Evolutionary conservation across 768 basidiomycete species (phyloP).

Genomic region (Gloeostereum incarnatum): DNA sequence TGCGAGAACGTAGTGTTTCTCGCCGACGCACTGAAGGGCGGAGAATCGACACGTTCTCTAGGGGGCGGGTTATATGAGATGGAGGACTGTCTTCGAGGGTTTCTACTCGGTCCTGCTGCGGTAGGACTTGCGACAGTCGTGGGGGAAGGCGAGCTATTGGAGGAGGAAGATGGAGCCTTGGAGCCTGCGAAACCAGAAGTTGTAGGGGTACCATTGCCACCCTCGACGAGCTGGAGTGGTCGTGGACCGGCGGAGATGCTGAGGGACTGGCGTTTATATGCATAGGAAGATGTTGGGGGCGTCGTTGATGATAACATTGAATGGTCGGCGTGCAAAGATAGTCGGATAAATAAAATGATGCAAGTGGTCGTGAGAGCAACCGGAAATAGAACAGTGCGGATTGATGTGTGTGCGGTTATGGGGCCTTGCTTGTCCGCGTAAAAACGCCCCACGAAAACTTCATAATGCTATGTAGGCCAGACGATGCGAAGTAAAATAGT

Average conservation of each 20-base stretch:
- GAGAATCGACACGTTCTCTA: constrained; percentile 13
- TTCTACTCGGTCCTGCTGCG: constrained; percentile 7
- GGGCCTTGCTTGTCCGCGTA: too few species aligned
- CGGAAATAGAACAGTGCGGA: too few species aligned
- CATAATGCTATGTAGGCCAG: too few species aligned
- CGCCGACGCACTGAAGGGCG: constrained; percentile 9
- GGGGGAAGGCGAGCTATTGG: constrained; percentile 12
- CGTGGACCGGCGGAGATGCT: constrained; percentile 27
- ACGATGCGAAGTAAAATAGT: too few species aligned
- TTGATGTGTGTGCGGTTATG: too few species aligned
- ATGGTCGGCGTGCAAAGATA: too few species aligned
- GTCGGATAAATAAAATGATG: too few species aligned
- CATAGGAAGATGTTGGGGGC: too few species aligned
- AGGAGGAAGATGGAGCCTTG: constrained; percentile 10
- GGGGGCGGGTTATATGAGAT: constrained; percentile 39
- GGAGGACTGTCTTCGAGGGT: constrained; percentile 37
- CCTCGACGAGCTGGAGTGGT: constrained; percentile 37
- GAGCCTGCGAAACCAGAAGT: constrained; percentile 9
- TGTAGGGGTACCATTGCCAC: constrained; percentile 12
- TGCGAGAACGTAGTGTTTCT: constrained; percentile 1
- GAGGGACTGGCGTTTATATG: constrained; percentile 24
- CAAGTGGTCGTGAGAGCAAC: too few species aligned
- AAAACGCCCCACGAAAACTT: too few species aligned
- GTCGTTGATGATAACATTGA: too few species aligned
- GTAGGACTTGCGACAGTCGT: constrained; percentile 15